Percentiles rank a stretch among this genome's conserved stretches.
Conservation (phyloP, 1,284 basidiomycete genomes). For the Mycosarcoma mackinlayi region DNA sequence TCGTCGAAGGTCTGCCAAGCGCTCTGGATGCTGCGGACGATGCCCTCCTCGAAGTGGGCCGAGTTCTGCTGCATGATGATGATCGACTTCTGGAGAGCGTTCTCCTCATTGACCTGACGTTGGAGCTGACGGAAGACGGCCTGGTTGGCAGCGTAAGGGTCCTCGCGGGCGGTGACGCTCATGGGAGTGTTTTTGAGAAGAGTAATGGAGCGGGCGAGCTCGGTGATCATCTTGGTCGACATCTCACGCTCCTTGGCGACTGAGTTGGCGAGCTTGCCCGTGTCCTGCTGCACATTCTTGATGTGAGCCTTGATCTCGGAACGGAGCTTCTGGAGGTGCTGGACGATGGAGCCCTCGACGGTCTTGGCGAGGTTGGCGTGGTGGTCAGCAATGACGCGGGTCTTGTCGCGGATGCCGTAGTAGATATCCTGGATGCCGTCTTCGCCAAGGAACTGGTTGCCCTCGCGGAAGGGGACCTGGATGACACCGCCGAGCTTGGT, state of each 20-base stretch:
- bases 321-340: conserved; percentile 93
- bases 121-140: conserved; percentile 87
- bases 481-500: conserved; percentile 96
- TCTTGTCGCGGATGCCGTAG: conserved; percentile 90
- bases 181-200: conserved; percentile 96
- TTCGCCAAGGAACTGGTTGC: conserved; percentile 73
- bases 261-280: conserved; percentile 89
- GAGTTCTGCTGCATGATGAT: conserved; percentile 98
- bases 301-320: conserved; percentile 97
- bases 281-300: conserved; percentile 96
- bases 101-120: conserved; percentile 92
- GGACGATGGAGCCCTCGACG: conserved; percentile 95
- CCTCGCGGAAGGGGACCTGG: conserved; percentile 94
- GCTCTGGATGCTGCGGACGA: conserved; percentile 92
- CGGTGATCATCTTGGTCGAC: conserved; percentile 86
- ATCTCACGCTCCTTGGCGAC: conserved; percentile 95
- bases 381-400: conserved; percentile 91
- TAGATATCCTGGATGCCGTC: conserved; percentile 81
- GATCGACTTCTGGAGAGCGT: conserved; percentile 96
- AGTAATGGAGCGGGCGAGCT: conserved; percentile 86
- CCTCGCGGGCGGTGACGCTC: conserved; percentile 81
- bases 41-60: conserved; percentile 95
- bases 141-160: conserved; percentile 84
- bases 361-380: conserved; percentile 96
- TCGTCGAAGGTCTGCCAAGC: conserved; percentile 98